These are phyloP conservation scores for Aspergillus glaucus DNA, from an alignment of 2,329 filamentous ascomycete species.

Conservation along the genomic window DNA sequence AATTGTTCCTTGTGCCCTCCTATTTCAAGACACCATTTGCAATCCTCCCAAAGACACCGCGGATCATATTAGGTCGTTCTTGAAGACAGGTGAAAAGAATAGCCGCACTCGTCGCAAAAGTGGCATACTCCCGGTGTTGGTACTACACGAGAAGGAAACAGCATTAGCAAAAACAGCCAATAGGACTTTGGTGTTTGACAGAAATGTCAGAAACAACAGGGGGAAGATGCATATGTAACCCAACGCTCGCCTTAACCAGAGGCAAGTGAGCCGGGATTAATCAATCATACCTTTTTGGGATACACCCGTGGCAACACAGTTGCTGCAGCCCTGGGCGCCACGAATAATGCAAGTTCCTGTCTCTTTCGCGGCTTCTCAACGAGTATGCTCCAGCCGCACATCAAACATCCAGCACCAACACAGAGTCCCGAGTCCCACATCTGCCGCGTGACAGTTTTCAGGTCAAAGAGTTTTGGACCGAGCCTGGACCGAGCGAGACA, in stretches of 20 bases:
- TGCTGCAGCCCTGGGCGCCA: conserved; percentile 69
- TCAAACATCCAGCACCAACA: conserved; percentile 62
- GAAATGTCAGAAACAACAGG: conserved; percentile 1
- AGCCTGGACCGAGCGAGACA: conserved; percentile 69
- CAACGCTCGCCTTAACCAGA: neutral
- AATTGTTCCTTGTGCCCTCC: neutral
- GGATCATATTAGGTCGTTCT: conserved; percentile 58
- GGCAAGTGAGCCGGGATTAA: neutral
- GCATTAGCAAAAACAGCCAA: conserved; percentile 14
- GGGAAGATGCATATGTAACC: conserved; percentile 1
- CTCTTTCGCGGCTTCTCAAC: conserved; percentile 60
- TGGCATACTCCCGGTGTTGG: conserved; percentile 61
- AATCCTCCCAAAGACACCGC: conserved; percentile 62
- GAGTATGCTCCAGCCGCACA: conserved; percentile 78
- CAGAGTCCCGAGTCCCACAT: conserved; percentile 59
- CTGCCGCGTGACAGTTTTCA: conserved; percentile 45
- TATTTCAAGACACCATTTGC: conserved; percentile 21
- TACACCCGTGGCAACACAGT: conserved; percentile 69
- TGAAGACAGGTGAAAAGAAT: conserved; percentile 62
- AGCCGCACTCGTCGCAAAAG: conserved; percentile 62
- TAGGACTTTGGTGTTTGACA: neutral
- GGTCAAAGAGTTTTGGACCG: conserved; percentile 62
- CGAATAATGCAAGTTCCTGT: conserved; percentile 73
- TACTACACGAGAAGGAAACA: conserved; percentile 37
- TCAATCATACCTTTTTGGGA: conserved; percentile 36